These are phyloP conservation scores for Candida tallmaniae DNA, from an alignment of 805 yeast genomes.

Conservation along the genomic window DNA sequence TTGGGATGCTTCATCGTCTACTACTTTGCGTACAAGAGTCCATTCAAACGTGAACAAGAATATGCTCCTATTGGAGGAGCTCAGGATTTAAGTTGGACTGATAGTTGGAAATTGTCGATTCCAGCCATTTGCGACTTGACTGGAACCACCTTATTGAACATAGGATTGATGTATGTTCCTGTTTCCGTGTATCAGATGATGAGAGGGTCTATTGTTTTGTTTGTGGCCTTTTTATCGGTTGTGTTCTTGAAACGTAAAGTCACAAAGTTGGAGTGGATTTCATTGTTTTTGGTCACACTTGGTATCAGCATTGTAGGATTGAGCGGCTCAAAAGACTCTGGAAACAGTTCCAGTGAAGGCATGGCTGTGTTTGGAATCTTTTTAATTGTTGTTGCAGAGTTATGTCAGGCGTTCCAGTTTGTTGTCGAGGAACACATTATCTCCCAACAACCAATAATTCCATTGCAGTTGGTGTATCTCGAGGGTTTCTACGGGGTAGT, in stretches of 20 bases:
- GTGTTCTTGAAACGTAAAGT: constrained; percentile 54
- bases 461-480: constrained; percentile 63
- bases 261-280: constrained; percentile 61
- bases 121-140: constrained; percentile 70
- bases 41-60: constrained; percentile 1
- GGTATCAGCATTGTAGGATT: constrained; percentile 74
- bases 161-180: constrained; percentile 71
- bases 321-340: constrained; percentile 46
- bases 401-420: constrained; percentile 72
- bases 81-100: constrained; percentile 9
- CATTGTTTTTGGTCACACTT: constrained; percentile 56
- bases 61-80: constrained; percentile 10
- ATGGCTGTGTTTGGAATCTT: constrained; percentile 51
- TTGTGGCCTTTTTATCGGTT: constrained; percentile 70
- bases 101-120: constrained; percentile 34
- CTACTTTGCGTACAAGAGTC: constrained; percentile 14
- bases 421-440: constrained; percentile 73
- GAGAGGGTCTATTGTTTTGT: constrained; percentile 71
- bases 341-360: constrained; percentile 6
- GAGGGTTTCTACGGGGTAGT: constrained; percentile 67
- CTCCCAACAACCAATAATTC: constrained; percentile 47
- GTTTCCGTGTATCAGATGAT: constrained; percentile 83
- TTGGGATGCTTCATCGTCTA: constrained; percentile 44
- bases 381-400: constrained; percentile 55
- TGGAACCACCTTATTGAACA: constrained; percentile 71